Evolutionary conservation across 2,329 filamentous ascomycete genomes (phyloP), one percentile per base, ranked within the genome.

Genomic region (Xylariaceae sp.): DNA sequence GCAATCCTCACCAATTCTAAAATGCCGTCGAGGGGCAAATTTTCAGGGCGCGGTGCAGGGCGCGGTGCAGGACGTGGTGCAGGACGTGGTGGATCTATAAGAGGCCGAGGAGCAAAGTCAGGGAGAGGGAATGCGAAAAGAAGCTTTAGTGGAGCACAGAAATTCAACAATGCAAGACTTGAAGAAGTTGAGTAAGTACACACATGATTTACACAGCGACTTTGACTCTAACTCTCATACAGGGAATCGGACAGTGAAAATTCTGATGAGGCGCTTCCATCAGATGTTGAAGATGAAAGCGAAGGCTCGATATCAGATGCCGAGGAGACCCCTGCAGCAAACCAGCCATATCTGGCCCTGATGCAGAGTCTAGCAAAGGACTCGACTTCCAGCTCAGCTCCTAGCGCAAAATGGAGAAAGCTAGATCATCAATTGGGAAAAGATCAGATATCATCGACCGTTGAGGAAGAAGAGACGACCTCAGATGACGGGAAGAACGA

Each of bases 381-480:
- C 3, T 69, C 71, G 19, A 73, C 69, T 5, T 79, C 78, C 2
- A 79, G 76, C 3, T 67, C 73, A 19, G 75, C 69, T 4, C 80
- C 78, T 2, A 79, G 76, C 37, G 73, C 80, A 1, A 88, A 88
- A 68, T 78, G 83, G 69, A 78, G 85, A 53, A 88, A 87, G 66
- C 62, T 87, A 7, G 78, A 80, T 21, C 76, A 80, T 46, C 61
- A 47, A 39, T 56, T 31, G 36, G 65, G 43, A 49, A 66, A 51
- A 51, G 64, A 45, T 52, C 65, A 58, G 50, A 47, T 53, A 24
- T 41, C 44, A 26, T 29, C 41, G 58, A 70, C 39, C 47, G 64
- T 34, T 59, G 58, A 68, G 11, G 59, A 54, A 3, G 67, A 68
- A 7, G 71, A 71, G n/a, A 56, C 63, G 9, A 65, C 53, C 11